phyloP scores from a whole-genome alignment of 768 basidiomycete genomes.

The Podaxis sp. region DNA sequence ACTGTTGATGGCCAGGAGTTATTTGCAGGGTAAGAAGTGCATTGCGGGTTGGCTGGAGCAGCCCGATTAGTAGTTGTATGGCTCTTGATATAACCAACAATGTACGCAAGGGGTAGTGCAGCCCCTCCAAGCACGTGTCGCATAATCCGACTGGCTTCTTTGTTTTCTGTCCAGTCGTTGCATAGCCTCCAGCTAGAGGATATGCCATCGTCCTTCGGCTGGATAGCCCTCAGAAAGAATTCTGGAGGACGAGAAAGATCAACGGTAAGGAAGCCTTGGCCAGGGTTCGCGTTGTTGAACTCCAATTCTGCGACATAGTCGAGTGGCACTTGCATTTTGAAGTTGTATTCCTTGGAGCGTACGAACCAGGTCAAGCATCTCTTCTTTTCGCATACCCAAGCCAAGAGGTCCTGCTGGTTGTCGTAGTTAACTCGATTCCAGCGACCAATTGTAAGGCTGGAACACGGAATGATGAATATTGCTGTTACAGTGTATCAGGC shows the following conservation, averaged over 20 bases:
- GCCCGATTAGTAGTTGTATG: not conserved
- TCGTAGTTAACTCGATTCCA: constrained; percentile 73
- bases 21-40: constrained; percentile 1
- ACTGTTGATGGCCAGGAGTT: not conserved
- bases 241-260: constrained; percentile 63
- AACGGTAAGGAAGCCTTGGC: constrained; percentile 61
- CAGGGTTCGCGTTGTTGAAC: constrained; percentile 54
- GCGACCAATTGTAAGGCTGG: constrained; percentile 69
- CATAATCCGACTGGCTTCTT: constrained; percentile 63
- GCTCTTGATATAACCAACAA: constrained; percentile 43
- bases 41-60: not conserved
- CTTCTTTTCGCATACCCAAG: constrained; percentile 70
- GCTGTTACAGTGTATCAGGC: constrained; percentile 38
- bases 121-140: constrained; percentile 68
- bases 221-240: constrained; percentile 54
- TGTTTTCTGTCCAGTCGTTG: constrained; percentile 75
- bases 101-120: constrained; percentile 55
- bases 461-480: constrained; percentile 75
- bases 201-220: constrained; percentile 27
- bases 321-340: constrained; percentile 86
- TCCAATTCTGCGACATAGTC: constrained; percentile 56
- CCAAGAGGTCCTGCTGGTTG: constrained; percentile 65
- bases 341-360: constrained; percentile 65
- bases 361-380: constrained; percentile 80
- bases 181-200: constrained; percentile 60